Evolutionary conservation across 306 rosid genomes (phyloP), one percentile per base, ranked within the genome.

Genomic region (Rosa persica): DNA sequence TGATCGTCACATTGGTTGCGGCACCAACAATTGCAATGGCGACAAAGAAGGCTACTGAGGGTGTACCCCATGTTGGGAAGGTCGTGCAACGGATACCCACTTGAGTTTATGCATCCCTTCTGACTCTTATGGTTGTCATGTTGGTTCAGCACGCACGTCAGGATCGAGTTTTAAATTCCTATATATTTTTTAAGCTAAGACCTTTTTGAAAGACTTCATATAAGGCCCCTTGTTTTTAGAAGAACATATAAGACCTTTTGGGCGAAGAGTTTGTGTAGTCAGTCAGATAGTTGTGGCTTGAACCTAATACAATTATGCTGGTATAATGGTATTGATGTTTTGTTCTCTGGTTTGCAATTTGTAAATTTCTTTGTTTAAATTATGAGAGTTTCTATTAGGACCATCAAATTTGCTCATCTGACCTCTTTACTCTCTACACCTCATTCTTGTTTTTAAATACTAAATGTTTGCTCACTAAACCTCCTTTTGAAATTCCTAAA

Each of bases 41-140:
- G 17, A 95, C 99, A 38, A 95, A 95, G 88, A 89, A 19, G 76
- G 87, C 93, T n/a, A 95, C 98, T 0, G 98, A 93, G 81, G 96
- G 98, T 16, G 89, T 95, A 60, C 98, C 99, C 0, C 90, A 88
- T 22, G 87, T 93, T 75, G 98, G 98, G 78, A 91, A 67, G 86
- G 65, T 89, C 25, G 97, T 95, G 65, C 89, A 91, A 57, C 89
- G 67, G 79, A 27, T 95, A 38, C 99, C 98, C 1, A 78, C 81
- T 88, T 84, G 97, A 25, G 68, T 90, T 46, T 95, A 91, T 72
- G 99, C 98, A 27, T 81, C 93, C 70, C 81, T 89, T 38, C 79
- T 93, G 52, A 89, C 98, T 76, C 77, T 91, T 64, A n/a, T n/a
- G n/a, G 89, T 82, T 5, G 89, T 79, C 27, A 74, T 93, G 72